Evolutionary conservation across 768 basidiomycete species (phyloP).

Genomic region (Pulveroboletus frians): DNA sequence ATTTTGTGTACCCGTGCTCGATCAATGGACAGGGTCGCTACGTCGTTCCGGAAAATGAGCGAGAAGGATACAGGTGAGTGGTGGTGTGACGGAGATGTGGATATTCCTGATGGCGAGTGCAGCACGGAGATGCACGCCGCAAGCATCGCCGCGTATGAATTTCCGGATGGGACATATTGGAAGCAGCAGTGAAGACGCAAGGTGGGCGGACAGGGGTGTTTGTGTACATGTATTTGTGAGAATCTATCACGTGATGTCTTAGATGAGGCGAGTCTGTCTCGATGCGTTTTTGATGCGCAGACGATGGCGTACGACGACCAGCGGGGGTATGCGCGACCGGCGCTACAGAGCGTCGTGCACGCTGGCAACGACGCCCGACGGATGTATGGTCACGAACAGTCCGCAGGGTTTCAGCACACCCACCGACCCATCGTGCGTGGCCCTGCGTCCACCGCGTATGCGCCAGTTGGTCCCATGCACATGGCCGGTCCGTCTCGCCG

Average conservation of each 20-base stretch:
- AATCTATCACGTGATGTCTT: slow-evolving; percentile 12
- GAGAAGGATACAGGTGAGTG: slow-evolving; percentile 61
- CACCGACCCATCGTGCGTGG: slow-evolving; percentile 7
- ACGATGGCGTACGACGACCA: slow-evolving; percentile 24
- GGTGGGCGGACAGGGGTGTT: slow-evolving; percentile 15
- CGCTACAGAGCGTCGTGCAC: slow-evolving; percentile 10
- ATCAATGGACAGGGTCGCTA: slow-evolving; percentile 84
- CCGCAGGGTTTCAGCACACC: slow-evolving; percentile 20
- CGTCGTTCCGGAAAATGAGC: slow-evolving; percentile 71
- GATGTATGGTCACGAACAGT: slow-evolving; percentile 5
- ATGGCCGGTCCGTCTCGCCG: slow-evolving; percentile 22
- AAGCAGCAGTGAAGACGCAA: neutral
- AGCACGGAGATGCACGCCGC: slow-evolving; percentile 79
- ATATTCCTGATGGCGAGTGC: neutral
- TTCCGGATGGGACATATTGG: slow-evolving; percentile 54
- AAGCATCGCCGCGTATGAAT: slow-evolving; percentile 76
- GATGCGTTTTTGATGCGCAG: slow-evolving; percentile 8
- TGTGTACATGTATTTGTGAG: slow-evolving; percentile 11
- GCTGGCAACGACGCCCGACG: slow-evolving; percentile 8
- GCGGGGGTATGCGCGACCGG: slow-evolving; percentile 8
- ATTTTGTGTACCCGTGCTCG: slow-evolving; percentile 83
- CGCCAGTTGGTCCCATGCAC: slow-evolving; percentile 11
- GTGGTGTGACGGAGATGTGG: slow-evolving; percentile 1
- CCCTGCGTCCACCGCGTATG: slow-evolving; percentile 11
- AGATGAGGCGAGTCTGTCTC: neutral